Conservation (phyloP, 192 early-diverging fungal genomes). For the Coemansia sp. region DNA sequence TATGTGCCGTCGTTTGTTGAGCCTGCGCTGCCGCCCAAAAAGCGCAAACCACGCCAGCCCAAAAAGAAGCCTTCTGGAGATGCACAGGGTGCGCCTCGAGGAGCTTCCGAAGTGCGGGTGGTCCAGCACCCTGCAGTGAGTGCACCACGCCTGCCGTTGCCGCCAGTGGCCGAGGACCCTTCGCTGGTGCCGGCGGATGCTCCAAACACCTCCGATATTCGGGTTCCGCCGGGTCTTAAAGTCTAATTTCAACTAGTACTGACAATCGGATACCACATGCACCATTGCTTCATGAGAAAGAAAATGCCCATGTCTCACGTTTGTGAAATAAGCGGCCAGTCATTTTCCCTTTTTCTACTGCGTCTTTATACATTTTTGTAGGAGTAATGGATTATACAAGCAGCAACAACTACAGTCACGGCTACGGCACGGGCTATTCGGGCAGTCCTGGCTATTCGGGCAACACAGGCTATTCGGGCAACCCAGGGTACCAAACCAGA, state of each 20-base stretch:
- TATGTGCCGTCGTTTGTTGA: constrained; percentile 39
- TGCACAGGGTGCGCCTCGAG: background rate
- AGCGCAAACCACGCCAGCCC: constrained; percentile 51
- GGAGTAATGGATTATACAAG: constrained; percentile 8
- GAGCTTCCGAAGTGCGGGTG: too few relatives aligned
- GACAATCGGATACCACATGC: constrained; percentile 1
- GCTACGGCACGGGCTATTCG: background rate
- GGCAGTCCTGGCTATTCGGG: background rate
- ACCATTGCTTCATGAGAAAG: too few relatives aligned
- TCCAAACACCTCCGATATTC: too few relatives aligned
- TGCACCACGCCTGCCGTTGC: too few relatives aligned
- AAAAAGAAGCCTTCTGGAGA: constrained; percentile 22
- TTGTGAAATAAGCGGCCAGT: background rate
- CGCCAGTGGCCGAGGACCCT: too few relatives aligned
- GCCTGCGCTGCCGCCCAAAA: constrained; percentile 21
- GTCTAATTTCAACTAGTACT: constrained; percentile 4
- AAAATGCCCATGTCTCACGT: too few relatives aligned
- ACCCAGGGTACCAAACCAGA: too few relatives aligned
- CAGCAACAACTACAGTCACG: constrained; percentile 12
- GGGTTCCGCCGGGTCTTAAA: too few relatives aligned
- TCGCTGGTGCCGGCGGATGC: too few relatives aligned
- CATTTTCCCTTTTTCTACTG: background rate
- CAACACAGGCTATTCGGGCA: too few relatives aligned
- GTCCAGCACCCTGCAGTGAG: too few relatives aligned
- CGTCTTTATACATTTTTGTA: background rate